Evolutionary conservation across 2,329 filamentous ascomycete genomes (phyloP).

Genomic region (Dactylellina drechsleri): DNA sequence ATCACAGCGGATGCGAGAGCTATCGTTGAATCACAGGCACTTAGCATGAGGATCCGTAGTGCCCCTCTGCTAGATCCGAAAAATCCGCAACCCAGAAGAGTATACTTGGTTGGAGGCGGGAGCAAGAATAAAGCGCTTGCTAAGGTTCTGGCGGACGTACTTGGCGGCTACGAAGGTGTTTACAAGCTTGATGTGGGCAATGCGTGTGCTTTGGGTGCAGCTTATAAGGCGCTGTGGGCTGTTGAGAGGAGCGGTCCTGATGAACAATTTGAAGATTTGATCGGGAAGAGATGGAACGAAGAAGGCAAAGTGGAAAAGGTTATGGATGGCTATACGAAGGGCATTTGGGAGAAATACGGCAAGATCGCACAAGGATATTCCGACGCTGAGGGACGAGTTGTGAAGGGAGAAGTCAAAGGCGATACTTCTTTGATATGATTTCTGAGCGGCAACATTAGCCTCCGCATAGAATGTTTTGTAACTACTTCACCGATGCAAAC

Average conservation of each 20-base stretch:
- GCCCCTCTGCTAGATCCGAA: conserved; percentile 56
- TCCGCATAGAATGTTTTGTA: no score
- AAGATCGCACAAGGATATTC: conserved; percentile 79
- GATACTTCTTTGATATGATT: conserved; percentile 38
- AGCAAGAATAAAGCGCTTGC: conserved; percentile 90
- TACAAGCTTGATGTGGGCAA: conserved; percentile 95
- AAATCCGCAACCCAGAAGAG: conserved; percentile 78
- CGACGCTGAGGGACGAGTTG: conserved; percentile 75
- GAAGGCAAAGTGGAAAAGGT: conserved; percentile 83
- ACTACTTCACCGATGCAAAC: no score
- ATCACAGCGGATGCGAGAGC: conserved; percentile 78
- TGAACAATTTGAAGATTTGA: conserved; percentile 87
- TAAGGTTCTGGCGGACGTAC: conserved; percentile 82
- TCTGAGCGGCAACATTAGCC: no score
- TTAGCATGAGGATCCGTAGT: conserved; percentile 88
- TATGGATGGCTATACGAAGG: conserved; percentile 79
- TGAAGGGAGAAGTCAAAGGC: conserved; percentile 63
- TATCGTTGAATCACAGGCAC: conserved; percentile 94
- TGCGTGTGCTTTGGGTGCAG: conserved; percentile 90
- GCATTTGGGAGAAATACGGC: conserved; percentile 80
- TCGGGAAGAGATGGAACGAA: conserved; percentile 86
- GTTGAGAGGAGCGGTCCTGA: conserved; percentile 71
- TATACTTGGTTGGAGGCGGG: conserved; percentile 95
- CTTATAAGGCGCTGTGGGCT: conserved; percentile 96
- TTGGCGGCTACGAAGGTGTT: conserved; percentile 88